Evolutionary conservation across 495 filamentous ascomycete species (phyloP), one percentile per base, ranked within the genome.

Genomic region (Paragyromitra xinjiangensis): DNA sequence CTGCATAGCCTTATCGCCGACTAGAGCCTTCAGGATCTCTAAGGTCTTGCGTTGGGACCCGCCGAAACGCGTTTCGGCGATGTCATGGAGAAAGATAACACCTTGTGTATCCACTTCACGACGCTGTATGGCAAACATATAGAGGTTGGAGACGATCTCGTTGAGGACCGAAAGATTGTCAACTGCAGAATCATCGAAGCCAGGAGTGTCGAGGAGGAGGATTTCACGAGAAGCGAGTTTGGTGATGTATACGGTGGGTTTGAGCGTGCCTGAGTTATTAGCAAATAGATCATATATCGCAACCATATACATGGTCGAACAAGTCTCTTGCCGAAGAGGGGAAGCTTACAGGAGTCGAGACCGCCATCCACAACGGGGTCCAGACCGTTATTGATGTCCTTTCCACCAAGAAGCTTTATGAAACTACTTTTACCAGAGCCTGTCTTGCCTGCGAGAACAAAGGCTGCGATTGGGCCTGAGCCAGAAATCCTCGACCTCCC

Each of bases 361-460:
- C 64, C 71, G 11, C 71, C 64, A 40, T 55, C 53, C n/a, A 74
- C 64, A 14, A 69, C 48, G 5, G 75, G 75, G n/a, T 58, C 61
- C 0, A 59, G 24, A 9, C 34, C 44, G 9, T n/a, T 61, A 6
- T 42, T 26, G 1, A 67, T 24, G 26, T 78, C 71, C 4, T 61
- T 65, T 6, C 75, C 75, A 8, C 71, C 75, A 16, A 78, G 42
- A 19, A 75, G 44, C 48, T 76, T 78, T 56, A 78, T 78, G 29
- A 78, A 76, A 42, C 62, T 78, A 7, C 75, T 78, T 51, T 78
- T 78, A 19, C 75, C 75, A 3, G 70, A 69, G 9, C 71, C 67
- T 8, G 69, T 71, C n/a, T 65, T 64, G 5, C 75, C 69, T 40
- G 61, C 63, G 19, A 75, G 65, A 29, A 73, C 37, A 40, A 74